Percentiles rank a stretch among this genome's conserved stretches.
These are phyloP conservation scores for Sarocladium strictum DNA, from an alignment of 2,329 filamentous ascomycete genomes.

Conservation along the genomic window DNA sequence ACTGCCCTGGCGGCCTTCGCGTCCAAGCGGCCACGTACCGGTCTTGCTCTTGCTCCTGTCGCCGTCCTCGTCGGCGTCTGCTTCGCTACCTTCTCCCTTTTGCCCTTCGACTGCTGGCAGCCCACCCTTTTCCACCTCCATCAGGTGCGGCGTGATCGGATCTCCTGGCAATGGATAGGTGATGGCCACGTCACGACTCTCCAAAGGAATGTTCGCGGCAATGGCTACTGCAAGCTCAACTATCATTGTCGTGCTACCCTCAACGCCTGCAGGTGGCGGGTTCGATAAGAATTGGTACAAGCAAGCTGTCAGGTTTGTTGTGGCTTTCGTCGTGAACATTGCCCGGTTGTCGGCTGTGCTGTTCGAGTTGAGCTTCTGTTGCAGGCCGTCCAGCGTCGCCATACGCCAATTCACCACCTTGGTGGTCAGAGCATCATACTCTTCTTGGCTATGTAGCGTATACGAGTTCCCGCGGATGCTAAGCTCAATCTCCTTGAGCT, in stretches of 20 bases:
- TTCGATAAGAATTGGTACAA: conserved; percentile 70
- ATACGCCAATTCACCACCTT: conserved; percentile 92
- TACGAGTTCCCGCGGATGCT: conserved; percentile 78
- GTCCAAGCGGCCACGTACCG: neutral
- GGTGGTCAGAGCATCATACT: conserved; percentile 78
- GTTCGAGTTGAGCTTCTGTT: conserved; percentile 59
- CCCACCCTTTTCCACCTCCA: conserved; percentile 77
- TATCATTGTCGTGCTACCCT: conserved; percentile 86
- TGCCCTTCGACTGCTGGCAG: conserved; percentile 55
- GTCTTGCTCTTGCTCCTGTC: conserved; percentile 36
- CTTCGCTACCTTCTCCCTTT: conserved; percentile 26
- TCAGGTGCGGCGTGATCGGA: conserved; percentile 61
- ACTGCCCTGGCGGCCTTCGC: conserved; percentile 14
- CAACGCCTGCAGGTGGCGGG: conserved; percentile 73
- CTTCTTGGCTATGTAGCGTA: conserved; percentile 70
- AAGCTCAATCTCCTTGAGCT: conserved; percentile 80
- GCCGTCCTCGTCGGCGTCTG: conserved; percentile 30
- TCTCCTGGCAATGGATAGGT: conserved; percentile 78
- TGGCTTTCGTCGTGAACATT: conserved; percentile 64
- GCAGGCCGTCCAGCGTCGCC: conserved; percentile 86
- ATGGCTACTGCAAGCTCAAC: conserved; percentile 85
- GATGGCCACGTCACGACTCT: conserved; percentile 85
- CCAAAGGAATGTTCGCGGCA: conserved; percentile 77
- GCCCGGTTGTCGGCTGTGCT: conserved; percentile 61
- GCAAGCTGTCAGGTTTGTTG: conserved; percentile 60